Evolutionary conservation across 2,329 filamentous ascomycete species (phyloP), one percentile per base, ranked within the genome.

Genomic region (Curvularia lunata): DNA sequence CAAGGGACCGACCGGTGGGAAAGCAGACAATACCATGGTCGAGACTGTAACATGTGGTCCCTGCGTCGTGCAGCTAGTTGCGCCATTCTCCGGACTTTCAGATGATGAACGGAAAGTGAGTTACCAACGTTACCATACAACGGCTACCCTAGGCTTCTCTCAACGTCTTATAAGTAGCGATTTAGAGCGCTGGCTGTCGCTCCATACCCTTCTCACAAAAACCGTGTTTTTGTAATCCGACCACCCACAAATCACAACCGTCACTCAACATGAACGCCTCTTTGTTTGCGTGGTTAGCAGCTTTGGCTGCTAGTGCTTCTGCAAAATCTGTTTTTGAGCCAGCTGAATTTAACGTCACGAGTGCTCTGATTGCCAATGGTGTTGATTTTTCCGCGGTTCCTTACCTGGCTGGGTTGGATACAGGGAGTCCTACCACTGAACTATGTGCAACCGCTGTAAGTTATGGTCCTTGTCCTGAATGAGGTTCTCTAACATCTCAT

Each of bases 371-470:
- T 13, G 43, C 48, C 3, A 62, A 65, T 28, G 68, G 65, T n/a
- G 54, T 64, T 45, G 59, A 69, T 50, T 54, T 66, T 27, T 64
- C 56, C 23, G 55, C 57, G 2, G 47, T 70, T 5, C 67, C 66
- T 27, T 56, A 62, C 13, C 59, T 65, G 19, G 43, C 56, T 8
- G 32, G 18, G 0, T 40, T 62, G 21, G 34, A 46, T n/a, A 27
- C 9, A 10, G 50, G 51, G 8, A 37, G 46, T 2, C 48, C 56
- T 8, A 16, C 40, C 5, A 25, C 49, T 3, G 12, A 13, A 57
- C 41, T 18, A 25, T 72, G 69, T 25, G 59, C 61, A 4, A 53
- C 60, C 47, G 68, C 68, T 47, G 68, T 70, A 55, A 49, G 64
- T 65, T 47, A 46, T 50, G 18, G 1, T 40, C 12, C 4, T 16